These are phyloP conservation scores for Flaveria ramosissima DNA, from an alignment of 129 eudicot genomes.

Conservation along the genomic window DNA sequence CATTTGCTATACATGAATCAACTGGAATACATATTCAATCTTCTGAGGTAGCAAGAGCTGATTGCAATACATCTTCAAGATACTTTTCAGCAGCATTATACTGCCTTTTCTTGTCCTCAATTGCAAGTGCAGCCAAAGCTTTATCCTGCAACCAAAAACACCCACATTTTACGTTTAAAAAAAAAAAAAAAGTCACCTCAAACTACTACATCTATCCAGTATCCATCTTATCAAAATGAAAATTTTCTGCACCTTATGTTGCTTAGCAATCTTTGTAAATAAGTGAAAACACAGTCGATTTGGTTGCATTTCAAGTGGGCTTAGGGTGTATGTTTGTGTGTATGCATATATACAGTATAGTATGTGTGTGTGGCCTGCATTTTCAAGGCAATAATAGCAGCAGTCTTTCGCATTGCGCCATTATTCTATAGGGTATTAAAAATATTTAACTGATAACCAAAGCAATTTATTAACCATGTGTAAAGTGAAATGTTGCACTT, in stretches of 20 bases:
- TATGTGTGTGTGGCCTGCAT: background rate
- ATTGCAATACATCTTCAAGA: conserved; percentile 93
- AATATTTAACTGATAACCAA: background rate
- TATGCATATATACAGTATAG: background rate
- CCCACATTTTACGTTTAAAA: background rate
- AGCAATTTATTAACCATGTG: background rate
- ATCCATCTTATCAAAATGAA: background rate
- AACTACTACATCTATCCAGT: background rate
- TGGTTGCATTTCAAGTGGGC: background rate
- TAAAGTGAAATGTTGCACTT: conserved; percentile 2
- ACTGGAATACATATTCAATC: conserved; percentile 16
- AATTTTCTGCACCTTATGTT: background rate
- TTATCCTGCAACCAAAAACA: conserved; percentile 63
- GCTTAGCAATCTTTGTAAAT: background rate
- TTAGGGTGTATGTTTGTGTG: background rate
- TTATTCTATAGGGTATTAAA: background rate
- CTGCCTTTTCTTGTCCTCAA: conserved; percentile 91
- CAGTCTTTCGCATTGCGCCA: background rate
- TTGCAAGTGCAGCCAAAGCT: conserved; percentile 94
- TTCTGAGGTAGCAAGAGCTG: conserved; percentile 80
- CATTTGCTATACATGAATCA: conserved; percentile 11
- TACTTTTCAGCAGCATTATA: conserved; percentile 93
- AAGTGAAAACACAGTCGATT: background rate
- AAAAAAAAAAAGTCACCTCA: background rate
- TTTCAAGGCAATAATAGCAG: background rate